Base-by-base conservation (phyloP, 768 basidiomycete genomes). In the Lactarius akahatsu region DNA sequence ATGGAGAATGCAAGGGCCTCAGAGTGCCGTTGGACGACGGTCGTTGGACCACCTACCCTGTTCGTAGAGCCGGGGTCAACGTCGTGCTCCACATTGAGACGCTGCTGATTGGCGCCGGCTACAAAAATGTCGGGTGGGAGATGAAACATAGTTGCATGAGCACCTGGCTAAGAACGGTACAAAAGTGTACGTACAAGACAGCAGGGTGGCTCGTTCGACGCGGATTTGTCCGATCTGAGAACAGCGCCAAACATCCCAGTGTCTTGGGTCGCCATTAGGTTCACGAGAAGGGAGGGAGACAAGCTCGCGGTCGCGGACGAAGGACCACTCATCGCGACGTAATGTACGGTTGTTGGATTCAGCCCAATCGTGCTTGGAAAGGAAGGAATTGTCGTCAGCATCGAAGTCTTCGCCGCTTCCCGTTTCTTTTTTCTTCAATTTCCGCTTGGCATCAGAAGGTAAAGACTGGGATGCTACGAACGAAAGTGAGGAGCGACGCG, bases 1-100 rank as follows among this genome's bases (percentile, higher is more conserved):
- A 94, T 84, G 0, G 91, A 92, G 76, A 92, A 92, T 0, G 90
- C 92, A 36, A 84, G 77, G 4, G 89, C 88, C 62, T 89, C 86
- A 1, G 92, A 91, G 73, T 94, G 92, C 70, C 90, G 91, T 76
- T 94, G 92, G 38, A 94, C 85, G 62, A 89, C 86, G 40, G 85
- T 81, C 28, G 80, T 78, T 0, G 91, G 90, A 1, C 89, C 88
- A 40, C 80, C 81, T 38, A 75, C 77, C 7, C 74, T 76, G 41
- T 79, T 80, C 5, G 73, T 77, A 38, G 74, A 75, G 66, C 78
- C 83, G 0, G 81, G 81, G 68, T 83, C 85, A 30, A 80, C 78
- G 62, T 85, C 79, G 64, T 85, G 85, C 9, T 80, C 80, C 52
- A 90, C 78, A 59, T 85, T 84, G 28, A 92, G 78, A 26, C 91